Conservation (phyloP, 2,329 filamentous ascomycete genomes). For the Alternaria gansuensis region DNA sequence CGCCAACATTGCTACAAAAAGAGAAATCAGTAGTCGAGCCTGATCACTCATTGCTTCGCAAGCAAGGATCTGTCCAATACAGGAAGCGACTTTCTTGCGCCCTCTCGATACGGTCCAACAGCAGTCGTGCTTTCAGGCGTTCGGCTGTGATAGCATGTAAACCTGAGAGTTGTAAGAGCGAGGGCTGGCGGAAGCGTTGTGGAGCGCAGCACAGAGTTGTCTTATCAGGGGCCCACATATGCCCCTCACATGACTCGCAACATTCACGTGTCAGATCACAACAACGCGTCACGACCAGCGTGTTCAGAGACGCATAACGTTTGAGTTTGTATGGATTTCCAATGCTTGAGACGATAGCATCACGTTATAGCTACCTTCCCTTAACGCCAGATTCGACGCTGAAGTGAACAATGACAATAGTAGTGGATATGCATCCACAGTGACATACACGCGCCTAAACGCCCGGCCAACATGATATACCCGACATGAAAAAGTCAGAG, state of each 20-base stretch:
- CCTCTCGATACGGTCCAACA: background rate
- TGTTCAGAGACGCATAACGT: slow-evolving; percentile 12
- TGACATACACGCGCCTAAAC: slow-evolving; percentile 30
- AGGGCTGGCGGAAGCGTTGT: background rate
- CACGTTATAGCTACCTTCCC: slow-evolving; percentile 31
- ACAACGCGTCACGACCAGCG: slow-evolving; percentile 23
- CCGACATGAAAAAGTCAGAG: slow-evolving; percentile 22
- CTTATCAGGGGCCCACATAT: slow-evolving; percentile 6
- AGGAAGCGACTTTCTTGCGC: background rate
- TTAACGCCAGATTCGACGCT: slow-evolving; percentile 13
- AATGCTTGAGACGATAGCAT: slow-evolving; percentile 33
- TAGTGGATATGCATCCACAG: slow-evolving; percentile 7
- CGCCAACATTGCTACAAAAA: background rate
- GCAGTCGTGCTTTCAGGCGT: background rate
- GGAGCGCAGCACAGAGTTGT: background rate
- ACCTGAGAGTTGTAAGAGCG: background rate
- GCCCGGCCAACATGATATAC: slow-evolving; percentile 39
- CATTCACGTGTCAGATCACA: slow-evolving; percentile 19
- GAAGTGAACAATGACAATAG: slow-evolving; percentile 18
- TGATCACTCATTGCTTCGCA: background rate
- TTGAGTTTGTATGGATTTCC: slow-evolving; percentile 30
- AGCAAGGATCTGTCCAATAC: background rate
- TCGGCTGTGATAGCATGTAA: background rate
- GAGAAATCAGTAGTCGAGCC: background rate
- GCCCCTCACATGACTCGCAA: slow-evolving; percentile 18